phyloP scores from a whole-genome alignment of 1,284 basidiomycete species.

The Inonotus hispidus region DNA sequence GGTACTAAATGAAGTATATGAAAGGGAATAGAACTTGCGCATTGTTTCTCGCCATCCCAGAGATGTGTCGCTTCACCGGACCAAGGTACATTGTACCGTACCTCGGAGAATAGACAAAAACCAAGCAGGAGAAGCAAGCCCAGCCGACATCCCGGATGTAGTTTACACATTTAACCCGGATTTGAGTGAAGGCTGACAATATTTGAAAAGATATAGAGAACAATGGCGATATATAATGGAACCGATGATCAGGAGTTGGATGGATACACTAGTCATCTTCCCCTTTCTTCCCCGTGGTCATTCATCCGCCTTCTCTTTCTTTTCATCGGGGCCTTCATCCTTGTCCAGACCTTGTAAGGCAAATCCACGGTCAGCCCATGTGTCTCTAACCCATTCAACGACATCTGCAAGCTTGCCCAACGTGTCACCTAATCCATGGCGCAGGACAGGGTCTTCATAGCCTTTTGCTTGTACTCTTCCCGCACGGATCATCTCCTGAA shows the following conservation, averaged over 20 bases:
- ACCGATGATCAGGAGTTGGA: too few relatives aligned
- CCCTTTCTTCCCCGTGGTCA: background rate
- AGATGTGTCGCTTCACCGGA: too few relatives aligned
- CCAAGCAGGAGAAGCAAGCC: too few relatives aligned
- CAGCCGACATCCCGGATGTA: too few relatives aligned
- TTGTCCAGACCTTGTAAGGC: background rate
- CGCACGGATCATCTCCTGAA: constrained; percentile 12
- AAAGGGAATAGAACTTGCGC: too few relatives aligned
- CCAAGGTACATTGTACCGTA: too few relatives aligned
- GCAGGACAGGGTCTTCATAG: constrained; percentile 41
- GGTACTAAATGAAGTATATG: too few relatives aligned
- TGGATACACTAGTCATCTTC: background rate
- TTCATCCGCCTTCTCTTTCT: background rate
- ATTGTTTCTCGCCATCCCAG: too few relatives aligned
- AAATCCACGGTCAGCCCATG: constrained; percentile 34
- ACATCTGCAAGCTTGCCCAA: constrained; percentile 29
- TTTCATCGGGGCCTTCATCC: background rate
- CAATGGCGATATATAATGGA: background rate
- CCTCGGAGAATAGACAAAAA: too few relatives aligned
- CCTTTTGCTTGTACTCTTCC: constrained; percentile 34
- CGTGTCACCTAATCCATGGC: constrained; percentile 27
- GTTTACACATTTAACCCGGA: too few relatives aligned
- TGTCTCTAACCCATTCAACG: constrained; percentile 36
- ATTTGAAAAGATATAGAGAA: background rate
- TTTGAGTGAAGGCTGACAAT: too few relatives aligned